These are phyloP conservation scores for Coemansia sp. DNA, from an alignment of 192 early-diverging fungal species.

Conservation along the genomic window DNA sequence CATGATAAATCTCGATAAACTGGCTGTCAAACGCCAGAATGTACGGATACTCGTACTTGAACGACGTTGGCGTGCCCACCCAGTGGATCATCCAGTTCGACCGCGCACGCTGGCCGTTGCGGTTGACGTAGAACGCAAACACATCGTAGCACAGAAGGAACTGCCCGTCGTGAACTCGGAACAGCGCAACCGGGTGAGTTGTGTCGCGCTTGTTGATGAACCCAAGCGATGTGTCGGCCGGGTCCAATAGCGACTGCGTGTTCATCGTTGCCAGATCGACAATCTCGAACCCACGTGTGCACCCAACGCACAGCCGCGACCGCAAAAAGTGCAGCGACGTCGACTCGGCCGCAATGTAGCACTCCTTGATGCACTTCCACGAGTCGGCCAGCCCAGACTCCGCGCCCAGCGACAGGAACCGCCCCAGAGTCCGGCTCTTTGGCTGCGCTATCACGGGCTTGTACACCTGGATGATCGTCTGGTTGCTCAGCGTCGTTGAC, in stretches of 20 bases:
- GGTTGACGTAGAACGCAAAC: constrained; percentile 91
- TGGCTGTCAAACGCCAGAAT: constrained; percentile 85
- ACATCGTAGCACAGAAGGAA: constrained; percentile 94
- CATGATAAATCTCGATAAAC: constrained; percentile 87
- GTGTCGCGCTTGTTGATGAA: constrained; percentile 80
- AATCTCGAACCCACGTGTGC: constrained; percentile 90
- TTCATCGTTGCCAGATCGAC: constrained; percentile 81
- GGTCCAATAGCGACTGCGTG: constrained; percentile 86
- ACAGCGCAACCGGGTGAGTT: constrained; percentile 78
- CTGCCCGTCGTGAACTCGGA: constrained; percentile 71
- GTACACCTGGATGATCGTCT: constrained; percentile 71
- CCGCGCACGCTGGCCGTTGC: constrained; percentile 72
- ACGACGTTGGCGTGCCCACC: constrained; percentile 83
- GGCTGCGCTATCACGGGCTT: constrained; percentile 63
- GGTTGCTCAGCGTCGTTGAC: constrained; percentile 68
- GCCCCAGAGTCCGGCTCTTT: constrained; percentile 49
- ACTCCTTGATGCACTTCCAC: constrained; percentile 70
- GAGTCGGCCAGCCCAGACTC: constrained; percentile 44
- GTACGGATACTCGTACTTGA: constrained; percentile 80
- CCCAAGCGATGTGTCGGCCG: constrained; percentile 71
- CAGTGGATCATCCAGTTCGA: constrained; percentile 81
- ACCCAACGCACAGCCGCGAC: constrained; percentile 85
- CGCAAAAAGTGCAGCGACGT: constrained; percentile 82
- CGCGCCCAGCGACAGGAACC: constrained; percentile 43
- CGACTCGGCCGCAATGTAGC: constrained; percentile 90